Base-by-base conservation (phyloP, 1,139 yeast genomes). In the Blastobotrys ciferrii region DNA sequence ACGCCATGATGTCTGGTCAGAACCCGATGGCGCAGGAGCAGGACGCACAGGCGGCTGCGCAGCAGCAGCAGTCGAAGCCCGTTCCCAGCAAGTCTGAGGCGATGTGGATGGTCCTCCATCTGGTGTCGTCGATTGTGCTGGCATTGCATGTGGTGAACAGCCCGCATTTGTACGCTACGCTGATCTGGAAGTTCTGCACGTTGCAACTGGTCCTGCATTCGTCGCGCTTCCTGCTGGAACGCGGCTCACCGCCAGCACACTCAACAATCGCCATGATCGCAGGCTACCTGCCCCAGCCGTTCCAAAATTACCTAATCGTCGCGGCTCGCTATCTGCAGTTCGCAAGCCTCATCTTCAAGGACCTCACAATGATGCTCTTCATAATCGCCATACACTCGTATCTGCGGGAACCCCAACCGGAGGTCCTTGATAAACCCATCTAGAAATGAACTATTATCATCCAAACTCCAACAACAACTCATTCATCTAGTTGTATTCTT, bases 171-270 rank as follows among this genome's bases (percentile, higher is more conserved):
- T 25, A 47, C 6, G 28, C 47, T 9, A 45, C 55, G 9, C 39
- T 63, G n/a, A 44, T 64, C 43, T 55, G 58, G 58, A 55, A 54
- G 47, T 69, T 70, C 50, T 54, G 62, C 43, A 60, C 68, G 4
- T 48, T 58, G 9, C 65, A 70, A 52, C 51, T 64, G 13, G 52
- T 58, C 6, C 54, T 70, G 42, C 63, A 64, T 18, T 54, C 65
- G n/a, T 45, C 65, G n/a, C 58, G 69, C 41, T 58, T 63, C 44
- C 41, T 66, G 13, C 42, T 64, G 12, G 73, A 70, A 38, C 57
- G 57, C 37, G 62, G 60, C 39, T 54, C 58, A 9, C 60, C 63
- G 1, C 62, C 64, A 9, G 51, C 60, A 31, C 57, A 58, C 18
- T 55, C 65, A 15, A 51, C 58, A 32, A 52, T 62, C 28, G 56